Percentiles rank a stretch among this genome's conserved stretches.
Evolutionary conservation across 352 stramenopile genomes (phyloP).

Genomic region (Globisporangium cystogenes): DNA sequence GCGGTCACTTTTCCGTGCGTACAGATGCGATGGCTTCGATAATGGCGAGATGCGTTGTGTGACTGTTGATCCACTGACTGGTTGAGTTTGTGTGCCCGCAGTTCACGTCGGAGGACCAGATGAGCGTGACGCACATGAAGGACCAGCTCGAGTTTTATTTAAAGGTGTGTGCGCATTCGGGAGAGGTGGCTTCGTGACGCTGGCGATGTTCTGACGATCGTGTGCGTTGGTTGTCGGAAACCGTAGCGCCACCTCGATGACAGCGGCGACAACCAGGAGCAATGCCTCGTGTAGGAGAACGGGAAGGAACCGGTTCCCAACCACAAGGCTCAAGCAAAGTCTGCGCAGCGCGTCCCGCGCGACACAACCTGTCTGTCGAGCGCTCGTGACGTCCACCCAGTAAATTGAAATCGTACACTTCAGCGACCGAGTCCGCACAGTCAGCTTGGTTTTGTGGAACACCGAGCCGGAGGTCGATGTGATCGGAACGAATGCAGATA

Average conservation of each 20-base stretch:
- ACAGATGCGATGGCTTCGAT: not conserved
- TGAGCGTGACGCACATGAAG: slow-evolving; percentile 61
- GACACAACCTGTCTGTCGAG: too few species aligned
- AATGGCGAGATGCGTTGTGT: not conserved
- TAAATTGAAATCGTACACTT: slow-evolving; percentile 1
- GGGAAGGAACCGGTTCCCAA: not conserved
- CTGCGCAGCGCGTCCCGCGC: too few species aligned
- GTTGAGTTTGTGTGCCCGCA: slow-evolving; percentile 10
- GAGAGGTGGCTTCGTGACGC: too few species aligned
- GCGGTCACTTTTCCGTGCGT: slow-evolving; percentile 40
- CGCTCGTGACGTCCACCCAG: not conserved
- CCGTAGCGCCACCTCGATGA: slow-evolving; percentile 34
- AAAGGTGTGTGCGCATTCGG: slow-evolving; percentile 45
- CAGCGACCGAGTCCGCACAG: too few species aligned
- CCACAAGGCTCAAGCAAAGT: not conserved
- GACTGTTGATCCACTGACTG: not conserved
- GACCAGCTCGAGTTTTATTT: slow-evolving; percentile 85
- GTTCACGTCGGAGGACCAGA: slow-evolving; percentile 51
- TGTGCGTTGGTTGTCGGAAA: slow-evolving; percentile 1
- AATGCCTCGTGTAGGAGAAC: slow-evolving; percentile 10
- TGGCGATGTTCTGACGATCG: not conserved
- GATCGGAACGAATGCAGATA: too few species aligned
- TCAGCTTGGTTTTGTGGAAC: too few species aligned
- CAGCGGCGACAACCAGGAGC: slow-evolving; percentile 5
- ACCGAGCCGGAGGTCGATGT: too few species aligned